Evolutionary conservation across 306 rosid species (phyloP).

Genomic region (Ammopiptanthus mongolicus): DNA sequence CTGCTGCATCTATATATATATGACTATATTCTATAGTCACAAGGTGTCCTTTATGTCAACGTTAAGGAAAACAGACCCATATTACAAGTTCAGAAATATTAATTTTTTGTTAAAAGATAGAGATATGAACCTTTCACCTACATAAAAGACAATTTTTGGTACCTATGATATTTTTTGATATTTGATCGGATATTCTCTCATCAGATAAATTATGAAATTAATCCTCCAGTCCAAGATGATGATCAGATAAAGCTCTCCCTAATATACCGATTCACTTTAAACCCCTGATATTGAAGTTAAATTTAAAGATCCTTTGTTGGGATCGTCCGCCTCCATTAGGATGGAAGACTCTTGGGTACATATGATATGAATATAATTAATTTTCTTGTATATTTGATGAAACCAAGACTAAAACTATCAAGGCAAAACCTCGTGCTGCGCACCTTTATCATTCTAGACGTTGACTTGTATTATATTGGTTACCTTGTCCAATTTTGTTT

Average conservation of each 20-base stretch:
- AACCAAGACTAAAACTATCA: neutral
- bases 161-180: too few relatives aligned
- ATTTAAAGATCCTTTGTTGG: too few relatives aligned
- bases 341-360: too few relatives aligned
- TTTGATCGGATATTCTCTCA: too few relatives aligned
- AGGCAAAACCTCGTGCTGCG: neutral
- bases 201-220: too few relatives aligned
- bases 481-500: constrained; percentile 13
- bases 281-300: too few relatives aligned
- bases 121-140: neutral
- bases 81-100: neutral
- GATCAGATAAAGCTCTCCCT: too few relatives aligned
- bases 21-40: neutral
- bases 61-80: neutral
- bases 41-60: neutral
- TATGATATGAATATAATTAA: neutral
- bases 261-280: too few relatives aligned
- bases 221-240: too few relatives aligned
- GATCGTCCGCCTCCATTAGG: too few relatives aligned
- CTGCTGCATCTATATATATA: neutral
- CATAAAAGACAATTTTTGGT: neutral
- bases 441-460: constrained; percentile 19
- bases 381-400: neutral
- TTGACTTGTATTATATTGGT: constrained; percentile 20
- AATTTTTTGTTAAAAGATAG: neutral